Conservation (phyloP, 78 protist species). For the Emiliania huxleyi region DNA sequence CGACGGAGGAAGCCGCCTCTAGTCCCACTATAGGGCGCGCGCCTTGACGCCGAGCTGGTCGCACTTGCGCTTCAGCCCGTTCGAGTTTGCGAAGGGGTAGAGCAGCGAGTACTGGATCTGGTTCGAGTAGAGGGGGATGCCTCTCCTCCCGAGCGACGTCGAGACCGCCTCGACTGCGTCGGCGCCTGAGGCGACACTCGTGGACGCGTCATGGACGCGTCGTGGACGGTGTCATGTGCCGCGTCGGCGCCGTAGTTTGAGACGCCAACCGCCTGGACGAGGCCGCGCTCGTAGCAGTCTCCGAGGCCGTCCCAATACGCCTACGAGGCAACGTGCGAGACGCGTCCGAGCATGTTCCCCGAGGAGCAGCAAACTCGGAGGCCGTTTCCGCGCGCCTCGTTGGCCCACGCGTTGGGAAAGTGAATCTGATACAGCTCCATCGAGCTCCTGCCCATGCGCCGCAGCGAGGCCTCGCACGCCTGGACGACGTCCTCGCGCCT, state of each 20-base stretch:
- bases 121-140: background rate
- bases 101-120: background rate
- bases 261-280: constrained; percentile 26
- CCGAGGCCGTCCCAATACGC: constrained; percentile 38
- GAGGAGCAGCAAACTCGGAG: background rate
- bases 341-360: background rate
- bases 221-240: no score
- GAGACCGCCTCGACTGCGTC: no score
- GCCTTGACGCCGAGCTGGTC: background rate
- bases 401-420: background rate
- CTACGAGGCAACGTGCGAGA: no score
- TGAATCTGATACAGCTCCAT: constrained; percentile 43
- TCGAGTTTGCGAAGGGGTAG: background rate
- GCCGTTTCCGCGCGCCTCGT: constrained; percentile 15
- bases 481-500: no score
- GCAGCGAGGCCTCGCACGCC: background rate
- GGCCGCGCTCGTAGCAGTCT: background rate
- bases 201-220: constrained; percentile 19
- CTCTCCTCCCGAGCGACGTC: no score
- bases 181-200: background rate
- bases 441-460: constrained; percentile 34
- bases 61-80: background rate
- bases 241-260: constrained; percentile 1
- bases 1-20: no score
- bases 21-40: no score